Evolutionary conservation across 2,329 filamentous ascomycete genomes (phyloP), one percentile per base, ranked within the genome.

Genomic region (Seiridium unicorne): DNA sequence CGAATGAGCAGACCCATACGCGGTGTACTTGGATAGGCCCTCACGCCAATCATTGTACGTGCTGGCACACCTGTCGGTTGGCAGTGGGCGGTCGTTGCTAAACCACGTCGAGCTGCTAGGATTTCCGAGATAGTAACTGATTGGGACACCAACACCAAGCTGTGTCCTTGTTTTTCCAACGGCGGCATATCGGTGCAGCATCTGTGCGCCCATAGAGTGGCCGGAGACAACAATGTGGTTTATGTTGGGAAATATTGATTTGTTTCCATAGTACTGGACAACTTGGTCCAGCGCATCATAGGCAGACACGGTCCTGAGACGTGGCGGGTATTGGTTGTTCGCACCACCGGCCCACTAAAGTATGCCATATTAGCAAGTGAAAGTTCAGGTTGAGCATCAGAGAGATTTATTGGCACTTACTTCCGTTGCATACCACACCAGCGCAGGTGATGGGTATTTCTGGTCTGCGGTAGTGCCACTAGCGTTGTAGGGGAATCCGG

Each of bases 391-490:
- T 2, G 7, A 7, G 2, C 38, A 42, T 8, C 38, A 42, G 38
- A 13, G 13, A 13, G 2, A 13, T 42, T 42, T 13, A 42, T 8
- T 7, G 2, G 13, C 13, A 48, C 46, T 48, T 48, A 48, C 46
- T 48, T 57, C 55, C 4, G 55, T 48, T 7, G 35, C 35, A 26
- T 59, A 59, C 57, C 57, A 59, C 6, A 51, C 57, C 18, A 59
- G 31, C n/a, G 57, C 57, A 18, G 57, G 57, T 18, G 57, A 59
- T 38, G 57, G 57, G 40, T 59, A 59, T 49, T 59, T 59, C 44
- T 46, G 48, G 31, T 49, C 40, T 26, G 57, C 38, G 6, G 57
- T 59, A n/a, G 57, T 44, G 5, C 57, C 57, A 13, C 38, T 49
- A 7, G 57, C 38, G 26, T 59, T 59, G 40, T 59, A 59, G 2